Evolutionary conservation across 805 yeast genomes (phyloP).

Genomic region (Yamadazyma olivae): DNA sequence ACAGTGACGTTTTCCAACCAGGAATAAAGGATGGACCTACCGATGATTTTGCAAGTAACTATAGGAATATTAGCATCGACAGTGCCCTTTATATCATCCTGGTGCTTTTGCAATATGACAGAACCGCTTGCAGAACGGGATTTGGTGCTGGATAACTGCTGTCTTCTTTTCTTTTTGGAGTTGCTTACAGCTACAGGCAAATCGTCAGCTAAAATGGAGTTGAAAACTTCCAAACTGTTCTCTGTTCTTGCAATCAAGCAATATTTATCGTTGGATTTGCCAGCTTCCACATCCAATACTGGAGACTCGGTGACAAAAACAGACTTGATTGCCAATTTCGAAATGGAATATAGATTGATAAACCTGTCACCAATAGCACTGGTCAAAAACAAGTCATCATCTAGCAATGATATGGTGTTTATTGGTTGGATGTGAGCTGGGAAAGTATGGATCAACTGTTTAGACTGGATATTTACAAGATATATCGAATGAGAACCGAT

Average conservation of each 20-base stretch:
- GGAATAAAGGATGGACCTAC: constrained; percentile 39
- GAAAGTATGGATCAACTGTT: constrained; percentile 46
- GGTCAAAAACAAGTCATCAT: constrained; percentile 53
- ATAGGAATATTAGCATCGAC: constrained; percentile 26
- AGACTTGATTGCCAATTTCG: constrained; percentile 40
- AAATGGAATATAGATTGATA: constrained; percentile 62
- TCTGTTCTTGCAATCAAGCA: constrained; percentile 63
- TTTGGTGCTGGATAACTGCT: constrained; percentile 34
- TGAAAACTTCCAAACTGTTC: constrained; percentile 65
- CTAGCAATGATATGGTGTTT: constrained; percentile 42
- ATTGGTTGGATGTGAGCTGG: constrained; percentile 81
- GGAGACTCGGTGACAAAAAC: constrained; percentile 73
- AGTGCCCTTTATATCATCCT: constrained; percentile 29
- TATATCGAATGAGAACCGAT: constrained; percentile 67
- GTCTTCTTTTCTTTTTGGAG: constrained; percentile 43
- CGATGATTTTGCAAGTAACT: constrained; percentile 26
- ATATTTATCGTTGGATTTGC: constrained; percentile 25
- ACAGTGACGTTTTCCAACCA: constrained; percentile 64
- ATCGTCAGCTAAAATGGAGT: constrained; percentile 47
- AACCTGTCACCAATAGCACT: constrained; percentile 81
- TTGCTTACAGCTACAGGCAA: constrained; percentile 10
- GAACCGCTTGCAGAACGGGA: constrained; percentile 51
- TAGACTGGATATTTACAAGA: constrained; percentile 42
- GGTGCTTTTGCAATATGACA: constrained; percentile 48
- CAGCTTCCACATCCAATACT: constrained; percentile 44